phyloP scores from a whole-genome alignment of 495 filamentous ascomycete genomes.

The Penicillium paxilli region DNA sequence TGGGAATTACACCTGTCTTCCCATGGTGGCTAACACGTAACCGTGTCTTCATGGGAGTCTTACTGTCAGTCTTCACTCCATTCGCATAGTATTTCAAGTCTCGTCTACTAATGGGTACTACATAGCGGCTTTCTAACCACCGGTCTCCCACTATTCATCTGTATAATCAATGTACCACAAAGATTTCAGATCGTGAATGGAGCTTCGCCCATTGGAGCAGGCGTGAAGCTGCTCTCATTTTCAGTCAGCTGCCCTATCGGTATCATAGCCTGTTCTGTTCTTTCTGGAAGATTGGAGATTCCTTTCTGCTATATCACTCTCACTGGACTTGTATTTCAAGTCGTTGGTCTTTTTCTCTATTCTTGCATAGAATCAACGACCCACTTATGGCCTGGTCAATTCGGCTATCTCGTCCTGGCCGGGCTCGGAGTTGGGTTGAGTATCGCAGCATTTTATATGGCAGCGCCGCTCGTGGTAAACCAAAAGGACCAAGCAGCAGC shows the following conservation, averaged over 20 bases:
- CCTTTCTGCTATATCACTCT: constrained; percentile 49
- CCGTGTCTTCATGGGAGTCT: constrained; percentile 17
- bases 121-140: constrained; percentile 44
- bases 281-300: constrained; percentile 31
- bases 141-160: constrained; percentile 53
- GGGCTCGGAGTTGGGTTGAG: constrained; percentile 54
- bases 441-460: constrained; percentile 51
- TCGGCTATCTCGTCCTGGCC: constrained; percentile 54
- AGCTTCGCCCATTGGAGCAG: constrained; percentile 33
- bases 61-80: constrained; percentile 12
- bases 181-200: constrained; percentile 56
- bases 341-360: constrained; percentile 49
- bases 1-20: constrained; percentile 15
- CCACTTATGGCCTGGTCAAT: constrained; percentile 30
- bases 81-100: no score
- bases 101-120: not conserved
- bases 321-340: constrained; percentile 41
- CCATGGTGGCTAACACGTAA: constrained; percentile 23
- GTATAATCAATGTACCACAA: constrained; percentile 56
- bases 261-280: constrained; percentile 12
- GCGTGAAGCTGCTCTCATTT: constrained; percentile 49
- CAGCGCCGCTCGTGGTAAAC: constrained; percentile 46
- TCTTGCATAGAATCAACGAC: constrained; percentile 29
- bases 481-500: constrained; percentile 26
- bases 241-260: constrained; percentile 27